Evolutionary conservation across 2,329 filamentous ascomycete species (phyloP).

Genomic region (Biscogniauxia marginata): DNA sequence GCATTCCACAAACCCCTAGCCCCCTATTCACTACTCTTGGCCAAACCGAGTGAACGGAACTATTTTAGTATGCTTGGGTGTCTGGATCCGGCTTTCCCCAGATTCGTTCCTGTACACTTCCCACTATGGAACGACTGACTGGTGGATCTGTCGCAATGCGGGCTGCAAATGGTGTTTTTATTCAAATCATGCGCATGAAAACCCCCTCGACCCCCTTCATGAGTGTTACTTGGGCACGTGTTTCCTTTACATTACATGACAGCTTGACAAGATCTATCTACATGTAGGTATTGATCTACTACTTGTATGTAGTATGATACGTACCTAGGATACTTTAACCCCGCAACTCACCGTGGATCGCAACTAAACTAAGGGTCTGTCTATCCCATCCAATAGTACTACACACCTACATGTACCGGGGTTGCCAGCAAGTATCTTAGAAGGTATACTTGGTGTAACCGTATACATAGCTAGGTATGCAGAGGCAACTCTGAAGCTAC

Average conservation of each 20-base stretch:
- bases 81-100: background rate
- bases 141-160: constrained; percentile 7
- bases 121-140: background rate
- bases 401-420: background rate
- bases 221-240: constrained; percentile 2
- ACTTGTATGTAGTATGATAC: too few relatives aligned
- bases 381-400: background rate
- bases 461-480: background rate
- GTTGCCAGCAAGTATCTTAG: too few relatives aligned
- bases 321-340: too few relatives aligned
- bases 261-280: too few relatives aligned
- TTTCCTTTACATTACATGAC: background rate
- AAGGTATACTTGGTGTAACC: background rate
- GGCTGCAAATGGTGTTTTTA: constrained; percentile 8
- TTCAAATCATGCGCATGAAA: constrained; percentile 3
- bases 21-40: too few relatives aligned
- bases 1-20: too few relatives aligned
- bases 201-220: constrained; percentile 4
- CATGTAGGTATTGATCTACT: too few relatives aligned
- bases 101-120: background rate
- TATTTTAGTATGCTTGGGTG: background rate
- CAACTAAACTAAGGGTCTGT: background rate
- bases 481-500: too few relatives aligned
- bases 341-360: too few relatives aligned
- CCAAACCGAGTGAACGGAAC: background rate